Evolutionary conservation across 768 basidiomycete species (phyloP).

Genomic region (Boletus tomentosulus): DNA sequence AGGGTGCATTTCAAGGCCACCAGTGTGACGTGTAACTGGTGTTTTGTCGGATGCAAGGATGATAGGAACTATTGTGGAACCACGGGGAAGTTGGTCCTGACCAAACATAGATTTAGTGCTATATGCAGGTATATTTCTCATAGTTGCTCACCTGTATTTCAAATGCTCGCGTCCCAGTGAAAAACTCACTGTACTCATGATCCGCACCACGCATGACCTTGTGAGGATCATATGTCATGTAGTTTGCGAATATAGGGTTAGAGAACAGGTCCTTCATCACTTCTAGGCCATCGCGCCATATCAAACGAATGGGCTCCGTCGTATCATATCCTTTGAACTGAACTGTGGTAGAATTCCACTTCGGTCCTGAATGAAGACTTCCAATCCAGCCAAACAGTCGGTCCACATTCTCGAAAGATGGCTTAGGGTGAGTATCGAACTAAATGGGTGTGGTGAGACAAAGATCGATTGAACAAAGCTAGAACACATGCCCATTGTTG

Average conservation of each 20-base stretch:
- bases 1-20: slow-evolving; percentile 4
- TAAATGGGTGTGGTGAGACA: neutral
- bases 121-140: no score
- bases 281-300: slow-evolving; percentile 24
- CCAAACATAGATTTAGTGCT: neutral
- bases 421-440: neutral
- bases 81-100: neutral
- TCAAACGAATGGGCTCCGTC: slow-evolving; percentile 12
- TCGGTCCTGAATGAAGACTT: slow-evolving; percentile 15
- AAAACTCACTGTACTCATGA: slow-evolving; percentile 21
- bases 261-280: slow-evolving; percentile 19
- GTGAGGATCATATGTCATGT: slow-evolving; percentile 22
- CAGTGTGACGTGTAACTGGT: neutral
- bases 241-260: slow-evolving; percentile 19
- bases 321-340: slow-evolving; percentile 2
- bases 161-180: slow-evolving; percentile 16
- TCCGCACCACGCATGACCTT: neutral
- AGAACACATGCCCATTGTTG: slow-evolving; percentile 19
- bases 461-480: no score
- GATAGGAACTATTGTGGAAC: slow-evolving; percentile 15
- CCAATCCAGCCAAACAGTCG: slow-evolving; percentile 15
- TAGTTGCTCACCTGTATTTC: slow-evolving; percentile 16
- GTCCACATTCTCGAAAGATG: slow-evolving; percentile 20
- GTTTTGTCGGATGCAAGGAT: slow-evolving; percentile 21
- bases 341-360: slow-evolving; percentile 17